Evolutionary conservation across 2,329 filamentous ascomycete species (phyloP).

Genomic region (Xylariaceae sp.): DNA sequence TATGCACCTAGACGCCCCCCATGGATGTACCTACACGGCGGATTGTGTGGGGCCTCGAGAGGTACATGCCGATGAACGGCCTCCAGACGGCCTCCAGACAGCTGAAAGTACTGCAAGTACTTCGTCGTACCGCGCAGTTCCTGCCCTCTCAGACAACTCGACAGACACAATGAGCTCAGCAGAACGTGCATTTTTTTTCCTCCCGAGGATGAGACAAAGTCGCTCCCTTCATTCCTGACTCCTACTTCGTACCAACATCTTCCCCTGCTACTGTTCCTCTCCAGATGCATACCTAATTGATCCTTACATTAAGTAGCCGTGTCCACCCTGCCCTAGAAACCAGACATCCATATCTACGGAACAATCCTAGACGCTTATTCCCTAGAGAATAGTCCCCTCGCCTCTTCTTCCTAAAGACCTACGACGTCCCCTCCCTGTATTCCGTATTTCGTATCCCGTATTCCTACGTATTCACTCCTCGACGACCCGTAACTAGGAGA

Average conservation of each 20-base stretch:
- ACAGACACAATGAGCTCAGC: neutral
- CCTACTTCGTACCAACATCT: neutral
- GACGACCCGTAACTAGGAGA: neutral
- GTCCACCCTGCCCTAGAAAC: too few species aligned
- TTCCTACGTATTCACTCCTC: too few species aligned
- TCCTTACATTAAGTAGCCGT: neutral
- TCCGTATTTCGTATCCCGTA: too few species aligned
- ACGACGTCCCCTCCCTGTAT: too few species aligned
- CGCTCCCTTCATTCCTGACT: neutral
- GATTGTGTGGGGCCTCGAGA: neutral
- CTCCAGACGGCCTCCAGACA: too few species aligned
- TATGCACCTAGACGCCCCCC: neutral
- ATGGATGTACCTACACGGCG: neutral
- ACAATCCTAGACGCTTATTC: too few species aligned
- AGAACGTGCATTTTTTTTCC: neutral
- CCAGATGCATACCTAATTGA: neutral
- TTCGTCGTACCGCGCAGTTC: neutral
- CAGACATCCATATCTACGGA: too few species aligned
- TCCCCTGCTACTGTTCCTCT: neutral
- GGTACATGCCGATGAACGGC: too few species aligned
- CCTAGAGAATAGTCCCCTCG: too few species aligned
- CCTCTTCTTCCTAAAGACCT: too few species aligned
- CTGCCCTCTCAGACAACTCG: neutral
- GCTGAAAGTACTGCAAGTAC: too few species aligned
- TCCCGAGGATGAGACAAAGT: neutral